Evolutionary conservation across 805 yeast species (phyloP), one percentile per base, ranked within the genome.

Genomic region (Teunomyces tritomae): DNA sequence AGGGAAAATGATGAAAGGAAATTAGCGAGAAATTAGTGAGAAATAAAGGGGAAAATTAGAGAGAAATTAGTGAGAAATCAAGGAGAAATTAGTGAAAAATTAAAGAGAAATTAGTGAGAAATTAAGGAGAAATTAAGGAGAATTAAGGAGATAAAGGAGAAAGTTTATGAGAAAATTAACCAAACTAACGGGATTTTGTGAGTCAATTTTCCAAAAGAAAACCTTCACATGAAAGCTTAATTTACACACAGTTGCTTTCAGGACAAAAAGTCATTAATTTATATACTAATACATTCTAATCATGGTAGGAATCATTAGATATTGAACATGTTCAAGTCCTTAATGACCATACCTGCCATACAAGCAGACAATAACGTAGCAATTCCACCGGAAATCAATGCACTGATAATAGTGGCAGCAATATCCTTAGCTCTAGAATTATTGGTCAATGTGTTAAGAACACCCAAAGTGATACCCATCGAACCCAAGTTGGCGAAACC

Each of bases 401-500:
- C 74, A 34, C 81, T 73, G 29, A 73, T 47, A 46, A 80, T 75
- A 52, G 74, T 58, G 43, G 62, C 49, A 7, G 84, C 67, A 47
- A 82, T 71, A 34, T 77, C 78, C 44, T 68, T 75, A 33, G 77
- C 65, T 52, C 74, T 61, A 53, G 74, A 71, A 36, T 66, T 64
- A 37, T 82, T 82, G 33, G 84, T 81, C 56, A 82, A 64, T 43
- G 82, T 73, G 50, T 79, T 75, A 56, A 82, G 71, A 36, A 82
- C 85, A 58, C 85, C 85, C 49, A 82, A 63, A 49, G 80, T 80
- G 49, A 80, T 80, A 56, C 84, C 86, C 53, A 82, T 69, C 5
- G 84, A 77, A 28, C 85, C 86, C 41, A 82, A 66, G 63, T 82
- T 82, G 30, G 84, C 78, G 61, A 82, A 82, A 1, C 86, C 85